phyloP scores from a whole-genome alignment of 2,329 filamentous ascomycete genomes.

The Monilinia aucupariae region DNA sequence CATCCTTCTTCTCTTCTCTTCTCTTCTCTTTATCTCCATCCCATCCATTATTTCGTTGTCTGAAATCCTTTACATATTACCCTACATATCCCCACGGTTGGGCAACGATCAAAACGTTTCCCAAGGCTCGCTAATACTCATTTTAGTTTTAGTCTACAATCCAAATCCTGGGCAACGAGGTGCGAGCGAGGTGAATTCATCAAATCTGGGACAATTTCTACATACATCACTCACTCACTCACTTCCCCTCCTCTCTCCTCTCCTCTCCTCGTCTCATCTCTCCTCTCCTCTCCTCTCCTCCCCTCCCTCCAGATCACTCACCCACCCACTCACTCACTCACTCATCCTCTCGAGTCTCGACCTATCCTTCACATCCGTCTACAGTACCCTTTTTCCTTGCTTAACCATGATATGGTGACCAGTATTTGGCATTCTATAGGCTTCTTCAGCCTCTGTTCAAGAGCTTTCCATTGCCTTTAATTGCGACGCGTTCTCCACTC shows the following conservation, averaged over 20 bases:
- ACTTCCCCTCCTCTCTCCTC: neutral
- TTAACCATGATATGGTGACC: conserved; percentile 33
- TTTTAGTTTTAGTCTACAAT: conserved; percentile 1
- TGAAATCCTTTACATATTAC: too few relatives aligned
- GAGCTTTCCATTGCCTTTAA: conserved; percentile 20
- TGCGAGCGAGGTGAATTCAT: neutral
- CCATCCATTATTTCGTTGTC: too few relatives aligned
- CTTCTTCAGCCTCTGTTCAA: conserved; percentile 30
- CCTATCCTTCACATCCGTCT: too few relatives aligned
- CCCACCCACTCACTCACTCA: too few relatives aligned
- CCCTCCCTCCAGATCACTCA: conserved; percentile 3
- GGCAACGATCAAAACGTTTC: neutral
- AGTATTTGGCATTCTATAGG: conserved; percentile 25
- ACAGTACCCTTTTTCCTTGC: conserved; percentile 1
- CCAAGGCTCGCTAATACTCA: neutral
- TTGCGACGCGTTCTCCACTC: conserved; percentile 29
- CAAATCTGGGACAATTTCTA: neutral
- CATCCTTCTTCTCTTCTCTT: too few relatives aligned
- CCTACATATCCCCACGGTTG: neutral
- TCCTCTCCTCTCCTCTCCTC: neutral
- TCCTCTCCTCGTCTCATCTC: neutral
- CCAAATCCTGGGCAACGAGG: neutral
- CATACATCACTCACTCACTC: neutral
- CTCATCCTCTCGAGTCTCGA: neutral
- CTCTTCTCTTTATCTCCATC: too few relatives aligned